Evolutionary conservation across 192 early-diverging fungal species (phyloP), one percentile per base, ranked within the genome.

Genomic region (Coemansia sp.): DNA sequence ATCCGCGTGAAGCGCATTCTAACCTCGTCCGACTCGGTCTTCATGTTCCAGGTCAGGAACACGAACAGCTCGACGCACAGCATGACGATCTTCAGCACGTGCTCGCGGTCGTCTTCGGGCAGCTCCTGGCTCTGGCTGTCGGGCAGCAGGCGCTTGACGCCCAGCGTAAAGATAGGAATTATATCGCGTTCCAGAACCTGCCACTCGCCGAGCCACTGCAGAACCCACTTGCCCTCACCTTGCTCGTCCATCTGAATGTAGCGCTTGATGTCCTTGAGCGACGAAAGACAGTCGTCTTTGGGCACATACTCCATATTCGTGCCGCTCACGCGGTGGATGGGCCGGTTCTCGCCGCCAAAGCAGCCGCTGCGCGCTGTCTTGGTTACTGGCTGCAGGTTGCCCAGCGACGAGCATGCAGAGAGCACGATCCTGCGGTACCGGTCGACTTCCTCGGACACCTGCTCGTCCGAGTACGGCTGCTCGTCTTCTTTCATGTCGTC

Each of bases 31-130:
- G 77, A 71, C 28, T 82, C 78, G 22, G 80, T 67, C 44, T 84
- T 83, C 45, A 91, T 69, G 50, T 89, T 87, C 95, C 92, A 94
- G 0, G 95, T 97, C 80, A 95, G 75, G 0, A 92, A 91, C 27
- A 94, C 91, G 35, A 97, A 79, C 29, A 97, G 57, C 65, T 97
- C 92, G 9, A 92, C 87, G 85, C 71, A 67, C 54, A 56, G 61
- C 33, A 76, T 69, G 22, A 66, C 55, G 35, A 46, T 57, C 40
- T 75, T 69, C 16, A 71, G 56, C 8, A 50, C 32, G 25, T 56
- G 49, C 22, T 71, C 68, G 43, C 49, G 64, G 58, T 66, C 58
- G 4, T 54, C 31, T 6, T 60, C 67, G 0, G 61, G 60, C 60
- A 51, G 56, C 68, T 27, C 47, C 32, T 40, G 47, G 16, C 18